Evolutionary conservation across 371 early-diverging fungal genomes (phyloP), one percentile per base, ranked within the genome.

Genomic region (Entomophthora muscae): DNA sequence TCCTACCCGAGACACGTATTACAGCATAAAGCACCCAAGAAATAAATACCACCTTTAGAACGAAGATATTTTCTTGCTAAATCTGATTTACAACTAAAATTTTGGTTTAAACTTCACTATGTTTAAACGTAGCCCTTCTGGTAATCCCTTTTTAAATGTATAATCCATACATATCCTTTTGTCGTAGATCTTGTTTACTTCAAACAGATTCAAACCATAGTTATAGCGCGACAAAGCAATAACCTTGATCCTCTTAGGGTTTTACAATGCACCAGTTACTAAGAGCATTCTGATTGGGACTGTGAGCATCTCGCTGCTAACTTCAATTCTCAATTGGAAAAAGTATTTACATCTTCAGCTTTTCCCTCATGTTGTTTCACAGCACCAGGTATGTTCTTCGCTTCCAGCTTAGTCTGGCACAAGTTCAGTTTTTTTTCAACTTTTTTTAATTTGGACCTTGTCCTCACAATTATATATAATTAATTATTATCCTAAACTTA

Each of bases 251-350:
- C 21, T 24, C 21, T 3, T 55, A 55, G 55, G 55, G 28, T 55
- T 55, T 55, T 55, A 55, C 26, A 55, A 55, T 3, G 28, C 55
- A n/a, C 55, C 55, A 21, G 55, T 55, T 24, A 55, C 55, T 5
- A 55, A 55, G 28, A 12, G 22, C 28, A n/a, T 55, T 12, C 10
- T 55, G 10, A 55, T 26, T 5, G 28, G 24, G 21, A 55, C 55
- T 5, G 22, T n/a, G 3, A 12, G 7, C 24, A 55, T 55, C 22
- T 55, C 55, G 22, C 24, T 55, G 10, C 21, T 55, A 55, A 26
- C 55, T 26, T 55, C 55, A 10, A 55, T 55, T 24, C 28, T 55
- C 3, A 55, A 55, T 55, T n/a, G 22, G 24, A 55, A 55, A 21
- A n/a, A 55, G 10, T 27, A 24, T 27, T 26, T 55, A n/a, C 55